Conservation (phyloP, 2,329 filamentous ascomycete genomes). For the Colletotrichum sojae region DNA sequence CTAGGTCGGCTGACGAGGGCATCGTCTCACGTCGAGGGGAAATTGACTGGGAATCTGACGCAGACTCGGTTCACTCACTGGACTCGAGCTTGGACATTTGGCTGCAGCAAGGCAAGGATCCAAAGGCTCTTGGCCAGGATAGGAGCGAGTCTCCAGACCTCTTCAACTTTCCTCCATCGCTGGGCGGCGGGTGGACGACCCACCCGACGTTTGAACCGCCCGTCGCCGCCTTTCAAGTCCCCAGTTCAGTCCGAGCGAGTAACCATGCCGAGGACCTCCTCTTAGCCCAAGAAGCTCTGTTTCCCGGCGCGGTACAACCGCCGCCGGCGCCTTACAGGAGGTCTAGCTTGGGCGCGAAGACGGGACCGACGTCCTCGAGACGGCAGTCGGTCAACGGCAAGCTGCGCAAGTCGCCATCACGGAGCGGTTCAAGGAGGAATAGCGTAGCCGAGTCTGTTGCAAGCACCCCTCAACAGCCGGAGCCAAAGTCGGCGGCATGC, state of each 20-base stretch:
- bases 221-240: slow-evolving; percentile 48
- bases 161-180: slow-evolving; percentile 64
- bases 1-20: slow-evolving; percentile 63
- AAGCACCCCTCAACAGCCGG: slow-evolving; percentile 42
- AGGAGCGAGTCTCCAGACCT: slow-evolving; percentile 63
- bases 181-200: slow-evolving; percentile 60
- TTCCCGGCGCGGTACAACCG: slow-evolving; percentile 52
- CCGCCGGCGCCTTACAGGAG: slow-evolving; percentile 66
- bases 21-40: slow-evolving; percentile 56
- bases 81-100: slow-evolving; percentile 70
- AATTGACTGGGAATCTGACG: slow-evolving; percentile 62
- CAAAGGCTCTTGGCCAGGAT: slow-evolving; percentile 48
- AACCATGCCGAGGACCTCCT: slow-evolving; percentile 64
- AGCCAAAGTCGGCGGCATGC: slow-evolving; percentile 47
- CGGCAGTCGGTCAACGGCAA: slow-evolving; percentile 41
- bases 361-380: slow-evolving; percentile 49
- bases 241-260: slow-evolving; percentile 50
- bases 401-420: slow-evolving; percentile 46
- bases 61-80: slow-evolving; percentile 58
- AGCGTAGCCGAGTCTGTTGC: slow-evolving; percentile 48
- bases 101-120: slow-evolving; percentile 64
- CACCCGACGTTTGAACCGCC: slow-evolving; percentile 61
- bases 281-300: slow-evolving; percentile 56
- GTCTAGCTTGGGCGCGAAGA: slow-evolving; percentile 67
- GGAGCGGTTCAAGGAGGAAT: slow-evolving; percentile 44